These are phyloP conservation scores for Malus sylvestris DNA, from an alignment of 306 rosid species.

Conservation along the genomic window DNA sequence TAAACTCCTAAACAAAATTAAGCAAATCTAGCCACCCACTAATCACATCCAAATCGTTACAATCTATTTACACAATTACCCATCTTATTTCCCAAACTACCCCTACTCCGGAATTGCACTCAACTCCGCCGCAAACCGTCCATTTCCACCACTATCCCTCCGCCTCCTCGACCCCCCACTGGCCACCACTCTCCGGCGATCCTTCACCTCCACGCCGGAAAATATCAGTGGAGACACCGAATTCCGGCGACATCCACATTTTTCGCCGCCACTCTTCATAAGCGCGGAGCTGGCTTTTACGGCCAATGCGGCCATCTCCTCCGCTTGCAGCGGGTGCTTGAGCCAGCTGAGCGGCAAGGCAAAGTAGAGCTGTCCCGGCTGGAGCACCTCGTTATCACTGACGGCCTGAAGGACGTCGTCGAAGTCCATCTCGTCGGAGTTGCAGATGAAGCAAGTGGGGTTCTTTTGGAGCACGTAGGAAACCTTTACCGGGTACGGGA, in stretches of 20 bases:
- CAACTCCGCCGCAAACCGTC: conserved; percentile 41
- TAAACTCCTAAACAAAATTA: neutral
- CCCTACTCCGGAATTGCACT: conserved; percentile 70
- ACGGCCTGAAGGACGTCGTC: conserved; percentile 60
- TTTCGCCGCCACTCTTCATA: conserved; percentile 38
- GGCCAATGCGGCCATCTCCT: conserved; percentile 97
- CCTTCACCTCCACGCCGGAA: conserved; percentile 27
- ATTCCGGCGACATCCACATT: conserved; percentile 37
- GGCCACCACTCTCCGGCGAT: conserved; percentile 8
- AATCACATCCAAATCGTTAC: conserved; percentile 16
- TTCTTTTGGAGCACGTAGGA: conserved; percentile 56
- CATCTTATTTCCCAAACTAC: conserved; percentile 20
- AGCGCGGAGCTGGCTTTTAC: conserved; percentile 83
- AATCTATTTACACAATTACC: conserved; percentile 9
- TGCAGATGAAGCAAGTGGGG: conserved; percentile 66
- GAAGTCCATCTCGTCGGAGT: conserved; percentile 91
- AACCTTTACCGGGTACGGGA: conserved; percentile 55
- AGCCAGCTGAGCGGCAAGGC: conserved; percentile 65
- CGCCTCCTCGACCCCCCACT: conserved; percentile 27
- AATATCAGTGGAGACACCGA: conserved; percentile 27
- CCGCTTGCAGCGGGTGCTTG: conserved; percentile 45
- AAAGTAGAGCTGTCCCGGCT: conserved; percentile 77
- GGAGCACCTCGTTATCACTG: conserved; percentile 58
- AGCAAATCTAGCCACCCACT: neutral
- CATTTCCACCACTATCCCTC: conserved; percentile 15